Evolutionary conservation across 169 alveolate species (phyloP).

Genomic region (Babesia divergens): DNA sequence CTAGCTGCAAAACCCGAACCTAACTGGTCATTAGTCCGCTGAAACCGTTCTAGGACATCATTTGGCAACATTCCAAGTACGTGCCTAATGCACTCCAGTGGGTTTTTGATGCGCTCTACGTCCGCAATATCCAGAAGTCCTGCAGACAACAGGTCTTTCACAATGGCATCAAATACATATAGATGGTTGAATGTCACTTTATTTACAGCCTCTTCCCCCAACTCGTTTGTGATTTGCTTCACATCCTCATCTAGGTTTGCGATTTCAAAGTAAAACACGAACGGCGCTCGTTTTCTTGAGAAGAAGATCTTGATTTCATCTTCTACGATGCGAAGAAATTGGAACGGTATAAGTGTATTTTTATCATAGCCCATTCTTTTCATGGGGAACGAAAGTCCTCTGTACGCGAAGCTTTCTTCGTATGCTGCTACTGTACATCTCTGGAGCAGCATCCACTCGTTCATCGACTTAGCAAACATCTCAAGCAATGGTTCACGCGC

Average conservation of each 20-base stretch:
- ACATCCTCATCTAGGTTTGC: conserved; percentile 86
- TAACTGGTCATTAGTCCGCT: conserved; percentile 5
- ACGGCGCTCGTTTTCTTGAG: conserved; percentile 85
- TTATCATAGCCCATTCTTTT: conserved; percentile 34
- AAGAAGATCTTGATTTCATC: conserved; percentile 80
- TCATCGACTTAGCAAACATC: conserved; percentile 65
- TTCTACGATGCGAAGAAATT: conserved; percentile 75
- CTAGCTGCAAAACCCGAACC: conserved; percentile 7
- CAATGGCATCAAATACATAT: conserved; percentile 59
- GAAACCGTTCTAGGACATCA: conserved; percentile 56
- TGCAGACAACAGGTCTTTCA: conserved; percentile 43
- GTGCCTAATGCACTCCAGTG: conserved; percentile 65
- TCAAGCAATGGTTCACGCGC: conserved; percentile 60
- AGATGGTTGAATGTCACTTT: conserved; percentile 32
- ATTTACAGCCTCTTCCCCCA: background rate
- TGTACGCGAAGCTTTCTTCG: conserved; percentile 73
- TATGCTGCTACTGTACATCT: conserved; percentile 79
- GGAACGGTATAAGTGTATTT: conserved; percentile 57
- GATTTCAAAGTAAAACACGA: conserved; percentile 80
- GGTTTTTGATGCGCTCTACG: conserved; percentile 48
- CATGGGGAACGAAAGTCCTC: conserved; percentile 80
- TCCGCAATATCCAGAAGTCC: conserved; percentile 40
- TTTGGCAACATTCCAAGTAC: conserved; percentile 58
- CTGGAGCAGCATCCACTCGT: conserved; percentile 80
- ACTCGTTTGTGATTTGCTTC: conserved; percentile 1